Base-by-base conservation (phyloP, 495 filamentous ascomycete species). In the Schizothecium vesticola region DNA sequence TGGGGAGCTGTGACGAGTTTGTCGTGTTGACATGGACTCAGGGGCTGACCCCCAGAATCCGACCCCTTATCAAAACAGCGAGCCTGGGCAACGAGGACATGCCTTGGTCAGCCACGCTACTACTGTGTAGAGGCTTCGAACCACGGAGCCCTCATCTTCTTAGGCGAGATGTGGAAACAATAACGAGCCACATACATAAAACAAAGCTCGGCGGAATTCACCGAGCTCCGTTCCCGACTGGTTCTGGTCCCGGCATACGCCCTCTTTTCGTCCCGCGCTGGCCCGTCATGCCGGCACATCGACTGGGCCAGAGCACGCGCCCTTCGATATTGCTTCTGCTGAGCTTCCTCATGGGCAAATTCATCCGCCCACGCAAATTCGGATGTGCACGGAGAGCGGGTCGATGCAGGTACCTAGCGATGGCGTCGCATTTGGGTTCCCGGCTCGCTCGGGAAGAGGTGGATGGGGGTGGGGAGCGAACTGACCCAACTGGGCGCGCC, bases 401-500 rank as follows among this genome's bases (percentile, higher is more conserved):
- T 55, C 22, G 62, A 64, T 26, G 62, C 62, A 64, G 62, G 62
- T 64, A 64, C 62, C 5, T 26, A 59, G 23, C 26, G 58, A 65
- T 26, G 64, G 25, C 51, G 64, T 65, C 31, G 64, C 64, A 65
- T 65, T 65, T 64, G 23, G 56, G 64, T 63, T 64, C 62, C 62
- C 62, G 62, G 62, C 62, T 51, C 24, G 62, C 22, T 55, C 59
- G 59, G 59, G 29, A 56, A n/a, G 25, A 23, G 58, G 58, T 59
- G 58, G 13, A 28, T 19, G 58, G 23, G 23, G n/a, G 58, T 59
- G 58, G 58, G 21, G 43, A 51, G 43, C 16, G 16, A 51, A 16
- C 43, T n/a, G 43, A n/a, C 43, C 43, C 58, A 13, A n/a, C 24
- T 24, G 56, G 56, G n/a, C 3, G 22, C 9, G 24, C n/a, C n/a